Base-by-base conservation (phyloP, 805 yeast genomes). In the Debaryomyces tyrocola region DNA sequence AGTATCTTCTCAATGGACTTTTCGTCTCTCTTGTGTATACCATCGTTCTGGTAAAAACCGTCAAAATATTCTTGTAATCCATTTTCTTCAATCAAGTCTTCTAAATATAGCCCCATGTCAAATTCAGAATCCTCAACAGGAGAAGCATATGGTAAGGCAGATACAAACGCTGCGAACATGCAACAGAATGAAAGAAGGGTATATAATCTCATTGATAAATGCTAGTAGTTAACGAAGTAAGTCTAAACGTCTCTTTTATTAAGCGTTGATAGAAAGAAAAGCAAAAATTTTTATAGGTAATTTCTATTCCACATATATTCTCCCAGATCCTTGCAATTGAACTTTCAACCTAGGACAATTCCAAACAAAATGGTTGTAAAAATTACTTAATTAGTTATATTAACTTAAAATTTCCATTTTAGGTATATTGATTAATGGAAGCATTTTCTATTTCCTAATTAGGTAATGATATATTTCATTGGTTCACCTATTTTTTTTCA, bases 1-100 rank as follows among this genome's bases (percentile, higher is more conserved):
- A 70, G 46, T 4, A 64, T 44, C 6, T 45, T 36, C 31, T 58
- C 70, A 12, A 67, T 50, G 3, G 64, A 53, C 18, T 49, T 44
- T 31, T 60, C 59, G 34, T 56, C 63, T 53, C 70, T 55, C 56
- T 58, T 52, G 7, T 37, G 20, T 12, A 49, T 24, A 20, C 20
- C 37, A 24, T 41, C 10, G 5, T 41, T 14, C n/a, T 52, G 51
- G 40, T 48, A 40, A 15, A 42, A 40, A n/a, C 37, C 46, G 12
- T 33, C 37, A 10, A 49, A 18, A 14, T 31, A 31, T 12, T 31
- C 34, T 6, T 31, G 12, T 4, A 31, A 14, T 6, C 34, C 34
- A 24, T 45, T 40, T 27, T 54, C 46, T 5, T 45, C 49, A 11
- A 37, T 40, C 31, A 58, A 48, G 14, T 44, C 51, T 15, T 52